These are phyloP conservation scores for Monilinia fructicola DNA, from an alignment of 2,329 filamentous ascomycete genomes.

Conservation along the genomic window DNA sequence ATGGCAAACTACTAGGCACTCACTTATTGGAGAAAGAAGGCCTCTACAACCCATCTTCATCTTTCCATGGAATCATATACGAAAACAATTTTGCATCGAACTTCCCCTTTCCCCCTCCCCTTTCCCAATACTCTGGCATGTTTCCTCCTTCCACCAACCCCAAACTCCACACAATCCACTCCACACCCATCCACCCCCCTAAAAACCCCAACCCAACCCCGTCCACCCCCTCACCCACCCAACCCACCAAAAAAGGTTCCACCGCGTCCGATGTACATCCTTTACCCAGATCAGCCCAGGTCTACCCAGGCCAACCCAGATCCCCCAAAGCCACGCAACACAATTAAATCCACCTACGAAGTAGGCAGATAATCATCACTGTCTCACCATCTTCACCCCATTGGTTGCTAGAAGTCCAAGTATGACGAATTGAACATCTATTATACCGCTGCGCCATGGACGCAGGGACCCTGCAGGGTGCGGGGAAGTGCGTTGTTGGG, in stretches of 20 bases:
- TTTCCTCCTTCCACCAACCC: no score
- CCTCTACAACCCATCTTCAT: no score
- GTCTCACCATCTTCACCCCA: neutral
- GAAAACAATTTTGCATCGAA: no score
- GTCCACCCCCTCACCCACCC: no score
- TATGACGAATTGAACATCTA: conserved; percentile 3
- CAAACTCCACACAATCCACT: neutral
- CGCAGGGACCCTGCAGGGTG: neutral
- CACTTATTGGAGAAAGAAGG: no score
- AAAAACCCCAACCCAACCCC: neutral
- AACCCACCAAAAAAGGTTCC: conserved; percentile 3
- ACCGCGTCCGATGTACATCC: conserved; percentile 1
- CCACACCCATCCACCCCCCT: neutral
- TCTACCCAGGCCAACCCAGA: no score
- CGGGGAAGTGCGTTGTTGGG: neutral
- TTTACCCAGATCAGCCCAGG: neutral
- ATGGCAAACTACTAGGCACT: no score
- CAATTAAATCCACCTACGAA: neutral
- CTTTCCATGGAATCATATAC: no score
- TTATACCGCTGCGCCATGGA: conserved; percentile 8
- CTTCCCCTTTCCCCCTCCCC: no score
- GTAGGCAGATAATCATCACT: no score
- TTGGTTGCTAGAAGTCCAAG: neutral
- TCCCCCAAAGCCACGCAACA: neutral
- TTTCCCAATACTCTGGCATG: no score